Base-by-base conservation (phyloP, 805 yeast species). In the Wilhelminamyces savonicus region DNA sequence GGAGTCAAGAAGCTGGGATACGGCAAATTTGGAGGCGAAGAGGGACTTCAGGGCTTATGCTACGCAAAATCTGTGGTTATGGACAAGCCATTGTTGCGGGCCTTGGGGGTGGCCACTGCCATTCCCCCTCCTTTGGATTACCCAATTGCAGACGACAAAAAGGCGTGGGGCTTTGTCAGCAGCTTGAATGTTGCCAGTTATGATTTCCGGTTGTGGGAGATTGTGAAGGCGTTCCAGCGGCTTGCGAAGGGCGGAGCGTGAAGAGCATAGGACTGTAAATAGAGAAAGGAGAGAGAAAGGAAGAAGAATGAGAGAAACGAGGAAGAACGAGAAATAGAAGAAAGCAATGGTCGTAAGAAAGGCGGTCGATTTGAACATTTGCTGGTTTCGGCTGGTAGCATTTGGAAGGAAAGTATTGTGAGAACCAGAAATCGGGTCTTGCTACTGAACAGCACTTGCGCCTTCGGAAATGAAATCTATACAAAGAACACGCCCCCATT, bases 11-110 rank as follows among this genome's bases (percentile, higher is more conserved):
- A 87, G 26, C 82, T 95, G 5, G 99, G 99, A 0, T 92, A 87
- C 50, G 98, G 98, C 34, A 90, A 90, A 53, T 92, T 92, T 62
- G 95, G 96, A 14, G 99, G 99, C 27, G 95, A 82, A 52, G 99
- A 92, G 65, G 99, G 99, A 2, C 66, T 92, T 24, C 74, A 85
- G 23, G 97, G 96, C 0, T 64, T 92, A 26, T 90, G 97, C 54
- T 69, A 78, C 33, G 83, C 86, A 31, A 92, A 92, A 51, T 78
- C 94, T 25, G 74, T 92, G 3, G 87, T 95, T 36, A 82, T 74
- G 64, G 97, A 92, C 59, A 77, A 74, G 40, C 71, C 81, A 26
- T 78, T 90, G 15, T 74, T 85, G 42, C 40, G 70, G 32, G 44
- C 54, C 23, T 37, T 64, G 11, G 69, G 71, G 4, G 67, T 92